Evolutionary conservation across 2,329 filamentous ascomycete species (phyloP).

Genomic region (Penicillium crustosum): DNA sequence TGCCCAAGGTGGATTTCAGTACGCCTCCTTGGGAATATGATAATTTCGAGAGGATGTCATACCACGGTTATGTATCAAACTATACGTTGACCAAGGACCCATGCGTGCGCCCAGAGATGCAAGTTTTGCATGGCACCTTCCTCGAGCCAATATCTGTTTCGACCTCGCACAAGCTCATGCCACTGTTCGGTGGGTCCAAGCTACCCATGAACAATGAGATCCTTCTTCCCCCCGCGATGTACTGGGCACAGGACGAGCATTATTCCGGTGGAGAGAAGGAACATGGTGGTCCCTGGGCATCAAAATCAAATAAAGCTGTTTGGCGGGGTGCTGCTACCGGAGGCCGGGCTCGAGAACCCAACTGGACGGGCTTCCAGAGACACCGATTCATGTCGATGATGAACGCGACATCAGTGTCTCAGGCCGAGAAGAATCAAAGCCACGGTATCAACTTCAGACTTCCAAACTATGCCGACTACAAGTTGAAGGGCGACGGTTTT

Average conservation of each 20-base stretch:
- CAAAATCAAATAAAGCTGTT: constrained; percentile 44
- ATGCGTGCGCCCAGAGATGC: constrained; percentile 48
- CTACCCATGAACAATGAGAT: constrained; percentile 54
- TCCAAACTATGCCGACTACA: constrained; percentile 45
- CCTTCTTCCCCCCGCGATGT: constrained; percentile 51
- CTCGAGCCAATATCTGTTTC: constrained; percentile 50
- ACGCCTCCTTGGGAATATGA: constrained; percentile 20
- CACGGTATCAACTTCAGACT: constrained; percentile 31
- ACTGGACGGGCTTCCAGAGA: constrained; percentile 72
- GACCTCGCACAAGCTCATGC: constrained; percentile 47
- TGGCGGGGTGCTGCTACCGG: constrained; percentile 53
- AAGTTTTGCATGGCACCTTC: constrained; percentile 50
- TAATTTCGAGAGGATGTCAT: constrained; percentile 38
- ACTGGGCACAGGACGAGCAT: constrained; percentile 47
- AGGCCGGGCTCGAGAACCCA: constrained; percentile 50
- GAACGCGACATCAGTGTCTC: constrained; percentile 60
- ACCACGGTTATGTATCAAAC: constrained; percentile 50
- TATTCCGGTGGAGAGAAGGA: constrained; percentile 43
- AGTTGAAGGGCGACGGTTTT: constrained; percentile 33
- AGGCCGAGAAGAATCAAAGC: constrained; percentile 48
- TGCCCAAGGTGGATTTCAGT: constrained; percentile 38
- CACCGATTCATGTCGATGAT: constrained; percentile 74
- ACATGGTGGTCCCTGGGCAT: constrained; percentile 43
- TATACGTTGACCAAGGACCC: constrained; percentile 48
- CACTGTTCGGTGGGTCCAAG: constrained; percentile 53